Conservation (phyloP, 2,329 filamentous ascomycete genomes). For the Diaporthe velutina region DNA sequence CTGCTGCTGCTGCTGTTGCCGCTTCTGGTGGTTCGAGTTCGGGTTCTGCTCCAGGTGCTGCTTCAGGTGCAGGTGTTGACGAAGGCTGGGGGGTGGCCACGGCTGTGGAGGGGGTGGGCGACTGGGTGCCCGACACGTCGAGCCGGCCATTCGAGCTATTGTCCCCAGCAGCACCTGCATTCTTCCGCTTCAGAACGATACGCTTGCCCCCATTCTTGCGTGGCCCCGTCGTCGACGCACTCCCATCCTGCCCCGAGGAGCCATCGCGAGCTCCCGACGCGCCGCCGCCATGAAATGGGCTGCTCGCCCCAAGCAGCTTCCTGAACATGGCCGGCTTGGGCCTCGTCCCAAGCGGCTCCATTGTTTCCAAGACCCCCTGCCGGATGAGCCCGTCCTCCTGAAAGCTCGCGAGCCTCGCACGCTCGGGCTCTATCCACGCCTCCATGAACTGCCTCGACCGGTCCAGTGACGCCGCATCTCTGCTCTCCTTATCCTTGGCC, state of each 20-base stretch:
- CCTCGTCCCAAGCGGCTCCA: conserved; percentile 83
- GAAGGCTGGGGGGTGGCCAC: conserved; percentile 36
- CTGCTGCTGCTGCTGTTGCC: conserved; percentile 10
- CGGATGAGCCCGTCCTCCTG: conserved; percentile 82
- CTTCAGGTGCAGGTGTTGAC: conserved; percentile 32
- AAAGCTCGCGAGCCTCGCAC: conserved; percentile 77
- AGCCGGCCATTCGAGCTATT: conserved; percentile 20
- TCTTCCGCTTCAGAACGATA: conserved; percentile 41
- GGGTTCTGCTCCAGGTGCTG: background rate
- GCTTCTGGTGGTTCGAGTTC: background rate
- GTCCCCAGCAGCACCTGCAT: conserved; percentile 37
- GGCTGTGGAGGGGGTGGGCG: conserved; percentile 39
- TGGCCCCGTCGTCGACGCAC: conserved; percentile 1
- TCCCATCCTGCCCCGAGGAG: conserved; percentile 30
- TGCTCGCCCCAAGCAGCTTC: conserved; percentile 50
- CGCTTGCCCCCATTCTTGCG: conserved; percentile 51
- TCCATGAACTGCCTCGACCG: conserved; percentile 63
- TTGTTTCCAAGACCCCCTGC: conserved; percentile 83
- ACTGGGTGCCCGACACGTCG: conserved; percentile 35
- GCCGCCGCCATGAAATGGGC: conserved; percentile 41
- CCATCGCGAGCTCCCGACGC: conserved; percentile 34
- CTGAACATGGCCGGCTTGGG: conserved; percentile 75
- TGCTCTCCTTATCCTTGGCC: conserved; percentile 33
- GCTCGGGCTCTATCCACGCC: conserved; percentile 69
- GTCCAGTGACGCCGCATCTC: conserved; percentile 42